Percentiles rank a stretch among this genome's conserved stretches.
Evolutionary conservation across 2,329 filamentous ascomycete species (phyloP).

Genomic region (Fusarium piperis): DNA sequence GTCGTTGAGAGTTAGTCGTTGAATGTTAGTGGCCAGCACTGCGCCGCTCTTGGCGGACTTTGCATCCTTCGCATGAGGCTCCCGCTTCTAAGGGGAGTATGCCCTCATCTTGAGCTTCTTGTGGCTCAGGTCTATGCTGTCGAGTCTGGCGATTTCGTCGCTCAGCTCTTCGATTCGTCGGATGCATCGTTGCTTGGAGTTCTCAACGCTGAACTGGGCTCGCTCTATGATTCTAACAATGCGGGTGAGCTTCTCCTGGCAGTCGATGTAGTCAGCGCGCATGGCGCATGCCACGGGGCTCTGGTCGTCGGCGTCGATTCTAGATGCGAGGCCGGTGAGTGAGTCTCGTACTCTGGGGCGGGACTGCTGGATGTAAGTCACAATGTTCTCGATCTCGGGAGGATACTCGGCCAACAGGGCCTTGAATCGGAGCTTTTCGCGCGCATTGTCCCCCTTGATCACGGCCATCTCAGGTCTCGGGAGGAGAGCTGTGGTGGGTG

Average conservation of each 20-base stretch:
- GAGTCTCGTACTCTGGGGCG: background rate
- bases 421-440: conserved; percentile 14
- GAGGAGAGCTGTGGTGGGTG: background rate
- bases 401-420: background rate
- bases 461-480: background rate
- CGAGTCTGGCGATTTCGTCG: conserved; percentile 5
- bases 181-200: background rate
- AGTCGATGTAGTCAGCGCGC: conserved; percentile 5
- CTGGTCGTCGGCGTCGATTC: background rate
- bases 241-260: background rate
- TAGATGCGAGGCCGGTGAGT: background rate
- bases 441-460: background rate
- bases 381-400: background rate
- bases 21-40: background rate
- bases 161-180: conserved; percentile 8
- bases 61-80: background rate
- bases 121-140: conserved; percentile 8
- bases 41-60: background rate
- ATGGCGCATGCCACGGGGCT: background rate
- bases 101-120: background rate
- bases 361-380: background rate
- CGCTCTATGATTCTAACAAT: background rate
- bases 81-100: background rate
- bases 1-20: background rate
- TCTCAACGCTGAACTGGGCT: background rate